Evolutionary conservation across 495 filamentous ascomycete genomes (phyloP), one percentile per base, ranked within the genome.

Genomic region (Penicillium coprophilum): DNA sequence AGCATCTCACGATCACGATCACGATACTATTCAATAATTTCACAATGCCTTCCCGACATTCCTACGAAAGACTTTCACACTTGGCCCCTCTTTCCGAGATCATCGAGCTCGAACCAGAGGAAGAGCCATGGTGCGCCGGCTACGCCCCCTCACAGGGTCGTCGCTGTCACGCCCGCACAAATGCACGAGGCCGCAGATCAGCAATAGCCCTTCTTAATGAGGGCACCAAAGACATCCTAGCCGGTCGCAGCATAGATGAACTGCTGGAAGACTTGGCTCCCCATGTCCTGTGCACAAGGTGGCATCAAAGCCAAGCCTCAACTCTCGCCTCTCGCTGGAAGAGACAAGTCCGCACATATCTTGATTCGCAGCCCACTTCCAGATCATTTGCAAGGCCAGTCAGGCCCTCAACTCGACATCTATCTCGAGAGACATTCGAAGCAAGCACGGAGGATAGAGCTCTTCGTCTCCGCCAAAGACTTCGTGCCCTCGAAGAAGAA

Each of bases 101-200:
- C 21, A 54, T 73, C 40, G 44, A 60, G 4, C 59, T 71, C 17
- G 21, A 62, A 32, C 70, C 70, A 17, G 53, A 63, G 2, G 3
- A 60, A 15, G 67, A 72, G 23, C 48, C 55, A 17, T 59, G 43
- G 17, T 73, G 70, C 49, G 61, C 49, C 19, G 70, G 68, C 0
- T 65, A 60, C 24, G 66, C 68, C 3, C 53, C 44, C 1, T 63
- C 66, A 0, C 11, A 65, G 36, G 54, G 60, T n/a, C 64, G 63
- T 24, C 66, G 64, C 10, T 73, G 68, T 31, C 61, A 57, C 15
- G 17, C 11, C n/a, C 50, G 50, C 2, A 70, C 61, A 28, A 66
- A 66, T 41, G 53, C 50, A 0, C 15, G 2, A 1, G 59, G 56
- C 20, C 64, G 70, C 17, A 38, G 27, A 1, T 31, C 20, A 0